Evolutionary conservation across 2,329 filamentous ascomycete genomes (phyloP).

Genomic region (Monosporascus sp.): DNA sequence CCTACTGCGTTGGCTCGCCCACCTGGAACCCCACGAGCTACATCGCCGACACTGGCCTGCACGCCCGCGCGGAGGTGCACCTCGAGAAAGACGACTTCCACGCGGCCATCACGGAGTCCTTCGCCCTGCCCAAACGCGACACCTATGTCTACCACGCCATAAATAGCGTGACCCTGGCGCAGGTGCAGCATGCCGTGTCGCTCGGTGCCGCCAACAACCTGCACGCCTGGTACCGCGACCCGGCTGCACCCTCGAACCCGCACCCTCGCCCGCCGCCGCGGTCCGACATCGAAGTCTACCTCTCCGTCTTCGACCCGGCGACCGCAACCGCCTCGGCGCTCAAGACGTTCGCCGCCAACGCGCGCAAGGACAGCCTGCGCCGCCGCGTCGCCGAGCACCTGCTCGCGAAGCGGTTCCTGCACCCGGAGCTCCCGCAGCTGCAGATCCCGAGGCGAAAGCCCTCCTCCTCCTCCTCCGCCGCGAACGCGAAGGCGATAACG

Average conservation of each 20-base stretch:
- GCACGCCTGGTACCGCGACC: constrained; percentile 43
- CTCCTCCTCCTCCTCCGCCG: not conserved
- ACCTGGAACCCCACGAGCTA: constrained; percentile 38
- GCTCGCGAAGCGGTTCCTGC: constrained; percentile 44
- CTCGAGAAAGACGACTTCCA: constrained; percentile 38
- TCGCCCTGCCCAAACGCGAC: constrained; percentile 40
- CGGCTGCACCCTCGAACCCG: constrained; percentile 16
- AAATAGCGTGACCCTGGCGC: constrained; percentile 41
- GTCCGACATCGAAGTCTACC: constrained; percentile 61
- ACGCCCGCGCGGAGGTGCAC: constrained; percentile 30
- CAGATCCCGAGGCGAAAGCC: constrained; percentile 35
- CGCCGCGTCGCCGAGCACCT: constrained; percentile 52
- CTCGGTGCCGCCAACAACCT: constrained; percentile 41
- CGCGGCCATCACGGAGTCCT: constrained; percentile 38
- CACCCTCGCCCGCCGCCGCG: constrained; percentile 41
- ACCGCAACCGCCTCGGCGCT: constrained; percentile 58
- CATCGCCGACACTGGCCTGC: constrained; percentile 33
- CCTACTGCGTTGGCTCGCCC: constrained; percentile 40
- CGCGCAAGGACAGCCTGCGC: constrained; percentile 56
- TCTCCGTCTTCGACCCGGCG: constrained; percentile 57
- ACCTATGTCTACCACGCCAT: constrained; percentile 48
- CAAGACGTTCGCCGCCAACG: constrained; percentile 46
- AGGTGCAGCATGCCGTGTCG: constrained; percentile 42
- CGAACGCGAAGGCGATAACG: constrained; percentile 15
- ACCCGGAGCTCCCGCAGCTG: constrained; percentile 35